These are phyloP conservation scores for Metschnikowia lachancei DNA, from an alignment of 805 yeast genomes.

Conservation along the genomic window DNA sequence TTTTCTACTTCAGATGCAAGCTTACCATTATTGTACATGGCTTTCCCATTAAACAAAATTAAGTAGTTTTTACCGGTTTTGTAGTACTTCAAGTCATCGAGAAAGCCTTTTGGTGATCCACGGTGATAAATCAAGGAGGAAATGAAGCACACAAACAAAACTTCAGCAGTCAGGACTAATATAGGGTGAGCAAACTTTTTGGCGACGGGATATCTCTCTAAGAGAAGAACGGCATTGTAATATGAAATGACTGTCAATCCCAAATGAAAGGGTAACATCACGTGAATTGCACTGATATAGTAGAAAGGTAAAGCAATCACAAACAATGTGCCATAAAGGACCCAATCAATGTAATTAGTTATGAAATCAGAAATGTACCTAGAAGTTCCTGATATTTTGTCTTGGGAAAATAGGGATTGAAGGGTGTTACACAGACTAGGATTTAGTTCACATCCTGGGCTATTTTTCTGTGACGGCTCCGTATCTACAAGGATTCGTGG, in stretches of 20 bases:
- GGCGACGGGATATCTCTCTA: conserved; percentile 43
- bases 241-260: conserved; percentile 59
- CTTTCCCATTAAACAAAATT: conserved; percentile 47
- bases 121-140: conserved; percentile 50
- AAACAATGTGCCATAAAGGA: conserved; percentile 46
- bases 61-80: conserved; percentile 69
- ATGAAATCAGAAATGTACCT: conserved; percentile 35
- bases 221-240: conserved; percentile 46
- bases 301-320: conserved; percentile 60
- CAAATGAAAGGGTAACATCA: conserved; percentile 61
- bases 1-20: conserved; percentile 7
- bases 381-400: conserved; percentile 15
- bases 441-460: background rate
- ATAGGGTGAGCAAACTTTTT: conserved; percentile 68
- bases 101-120: conserved; percentile 46
- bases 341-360: conserved; percentile 53
- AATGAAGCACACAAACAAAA: conserved; percentile 61
- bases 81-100: conserved; percentile 51
- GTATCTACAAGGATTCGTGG: background rate
- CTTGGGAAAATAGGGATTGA: background rate
- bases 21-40: conserved; percentile 30
- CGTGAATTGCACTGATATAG: conserved; percentile 46
- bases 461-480: background rate
- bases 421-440: background rate
- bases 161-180: conserved; percentile 58